These are phyloP conservation scores for Otatea glauca DNA, from an alignment of 176 grass and related monocot species.

Conservation along the genomic window DNA sequence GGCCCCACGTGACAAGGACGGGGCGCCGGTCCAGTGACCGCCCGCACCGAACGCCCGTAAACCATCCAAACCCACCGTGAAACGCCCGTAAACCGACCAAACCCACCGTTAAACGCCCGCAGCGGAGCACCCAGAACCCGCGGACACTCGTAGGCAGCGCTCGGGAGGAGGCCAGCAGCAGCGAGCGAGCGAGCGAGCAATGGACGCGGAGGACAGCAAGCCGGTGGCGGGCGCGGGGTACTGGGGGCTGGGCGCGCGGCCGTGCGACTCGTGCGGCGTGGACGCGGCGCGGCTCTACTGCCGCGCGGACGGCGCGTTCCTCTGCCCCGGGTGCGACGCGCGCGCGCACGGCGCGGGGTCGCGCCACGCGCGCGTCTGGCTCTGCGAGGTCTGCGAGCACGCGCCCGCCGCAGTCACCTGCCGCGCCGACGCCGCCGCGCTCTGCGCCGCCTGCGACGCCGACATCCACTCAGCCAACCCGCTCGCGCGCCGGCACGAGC, in stretches of 20 bases:
- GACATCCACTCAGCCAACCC: constrained; percentile 94
- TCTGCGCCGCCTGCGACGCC: constrained; percentile 80
- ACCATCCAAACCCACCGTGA: constrained; percentile 19
- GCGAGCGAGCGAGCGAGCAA: neutral
- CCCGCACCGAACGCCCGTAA: neutral
- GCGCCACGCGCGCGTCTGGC: constrained; percentile 58
- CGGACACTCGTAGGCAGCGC: neutral
- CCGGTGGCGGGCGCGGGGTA: constrained; percentile 19
- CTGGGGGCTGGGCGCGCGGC: constrained; percentile 29
- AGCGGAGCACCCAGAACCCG: neutral
- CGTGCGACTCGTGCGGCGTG: constrained; percentile 51
- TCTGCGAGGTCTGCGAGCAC: constrained; percentile 79
- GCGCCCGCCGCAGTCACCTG: constrained; percentile 72
- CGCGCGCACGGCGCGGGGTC: constrained; percentile 42
- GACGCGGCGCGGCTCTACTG: constrained; percentile 55
- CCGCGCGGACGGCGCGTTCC: constrained; percentile 53
- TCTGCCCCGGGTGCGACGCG: constrained; percentile 51
- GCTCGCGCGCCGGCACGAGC: constrained; percentile 83
- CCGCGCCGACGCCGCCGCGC: constrained; percentile 75
- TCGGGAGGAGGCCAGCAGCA: neutral
- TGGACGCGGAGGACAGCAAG: constrained; percentile 30
- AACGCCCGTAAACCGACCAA: neutral
- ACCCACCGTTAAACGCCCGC: constrained; percentile 11
- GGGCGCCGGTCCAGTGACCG: constrained; percentile 28
- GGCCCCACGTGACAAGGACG: constrained; percentile 27